phyloP scores from a whole-genome alignment of 768 basidiomycete species.

The Leccinum fibrillosum region DNA sequence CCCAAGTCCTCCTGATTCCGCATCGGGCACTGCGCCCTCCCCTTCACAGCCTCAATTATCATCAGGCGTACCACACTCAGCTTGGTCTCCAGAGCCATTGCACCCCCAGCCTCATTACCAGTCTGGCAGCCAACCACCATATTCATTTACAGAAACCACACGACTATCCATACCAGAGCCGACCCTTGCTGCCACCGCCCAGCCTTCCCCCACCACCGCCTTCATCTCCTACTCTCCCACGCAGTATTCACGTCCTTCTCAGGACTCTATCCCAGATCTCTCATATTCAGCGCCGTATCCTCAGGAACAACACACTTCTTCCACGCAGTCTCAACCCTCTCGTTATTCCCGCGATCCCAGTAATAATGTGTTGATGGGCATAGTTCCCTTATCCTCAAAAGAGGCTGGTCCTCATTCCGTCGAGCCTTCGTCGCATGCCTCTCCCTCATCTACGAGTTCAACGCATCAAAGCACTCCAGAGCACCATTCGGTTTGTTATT shows the following conservation, averaged over 20 bases:
- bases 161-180: constrained; percentile 33
- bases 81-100: constrained; percentile 38
- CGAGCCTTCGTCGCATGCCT: constrained; percentile 34
- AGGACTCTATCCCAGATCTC: constrained; percentile 36
- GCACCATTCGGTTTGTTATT: constrained; percentile 25
- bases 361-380: constrained; percentile 37
- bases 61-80: constrained; percentile 27
- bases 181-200: constrained; percentile 25
- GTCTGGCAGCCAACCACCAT: constrained; percentile 12
- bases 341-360: constrained; percentile 50
- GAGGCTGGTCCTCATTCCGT: constrained; percentile 27
- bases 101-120: constrained; percentile 33
- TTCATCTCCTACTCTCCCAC: constrained; percentile 33
- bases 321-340: constrained; percentile 28
- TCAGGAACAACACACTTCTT: constrained; percentile 23
- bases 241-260: constrained; percentile 31
- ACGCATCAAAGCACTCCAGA: constrained; percentile 38
- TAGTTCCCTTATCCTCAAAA: constrained; percentile 28
- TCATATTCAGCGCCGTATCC: constrained; percentile 33
- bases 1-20: constrained; percentile 48
- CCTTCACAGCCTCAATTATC: constrained; percentile 27
- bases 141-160: constrained; percentile 27
- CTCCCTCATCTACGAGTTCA: constrained; percentile 42
- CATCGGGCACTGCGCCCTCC: constrained; percentile 23
- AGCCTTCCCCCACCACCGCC: constrained; percentile 26